Evolutionary conservation across 768 basidiomycete genomes (phyloP), one percentile per base, ranked within the genome.

Genomic region (Albatrellus ellisii): DNA sequence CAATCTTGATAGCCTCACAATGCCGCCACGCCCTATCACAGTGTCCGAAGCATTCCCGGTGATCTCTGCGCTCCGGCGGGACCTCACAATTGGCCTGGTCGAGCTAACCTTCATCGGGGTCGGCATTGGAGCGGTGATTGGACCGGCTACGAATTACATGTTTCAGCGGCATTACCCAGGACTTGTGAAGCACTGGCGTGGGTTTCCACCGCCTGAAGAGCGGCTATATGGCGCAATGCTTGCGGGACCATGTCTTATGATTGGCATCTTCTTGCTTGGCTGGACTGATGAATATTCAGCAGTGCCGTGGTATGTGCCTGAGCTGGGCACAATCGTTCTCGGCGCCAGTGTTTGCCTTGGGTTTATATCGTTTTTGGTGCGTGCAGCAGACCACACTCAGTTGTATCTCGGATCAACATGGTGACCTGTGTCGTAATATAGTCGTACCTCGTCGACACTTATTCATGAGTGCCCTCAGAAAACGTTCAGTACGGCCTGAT

Each of bases 151-250:
- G 12, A 34, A 43, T 40, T 25, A 12, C 14, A 24, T 24, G 17
- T 21, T 52, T 26, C 42, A 46, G 35, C 26, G 44, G 4, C 44
- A 48, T 17, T 57, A 55, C 37, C 52, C 36, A 2, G 40, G 18
- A 2, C 46, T 55, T 7, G 33, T 55, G 0, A 34, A 41, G 0
- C 49, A 46, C 27, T 56, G 55, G 55, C 50, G 50, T 17, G 56
- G 54, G 0, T 46, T 43, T 22, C 56, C 56, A 9, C 56, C 56
- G 15, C 55, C 56, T 1, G 56, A 58, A 42, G 48, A 56, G 15
- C 39, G 55, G n/a, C n/a, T 52, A 27, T 26, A 8, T 39, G 45
- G 45, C 0, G 48, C 48, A 4, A 52, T 55, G 41, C 20, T 48
- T 11, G 47, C 46, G 0, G 52, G 50, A 5, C 52, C 52, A 4